Conservation (phyloP, 2,329 filamentous ascomycete species). For the Chaetothyriales sp. region DNA sequence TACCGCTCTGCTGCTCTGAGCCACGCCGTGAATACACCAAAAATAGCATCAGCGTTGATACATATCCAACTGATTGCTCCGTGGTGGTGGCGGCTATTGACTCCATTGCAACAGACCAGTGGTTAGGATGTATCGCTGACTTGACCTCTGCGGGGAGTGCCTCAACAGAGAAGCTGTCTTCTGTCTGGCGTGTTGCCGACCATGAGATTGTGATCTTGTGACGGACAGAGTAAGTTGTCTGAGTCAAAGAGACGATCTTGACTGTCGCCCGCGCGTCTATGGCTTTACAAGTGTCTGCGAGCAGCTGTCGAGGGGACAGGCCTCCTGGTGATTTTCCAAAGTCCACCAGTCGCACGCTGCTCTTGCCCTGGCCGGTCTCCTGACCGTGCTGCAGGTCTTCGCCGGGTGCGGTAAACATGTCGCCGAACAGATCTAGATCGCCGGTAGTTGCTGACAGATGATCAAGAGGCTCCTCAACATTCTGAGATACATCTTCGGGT, state of each 20-base stretch:
- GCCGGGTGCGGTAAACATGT: conserved; percentile 39
- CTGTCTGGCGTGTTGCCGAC: conserved; percentile 55
- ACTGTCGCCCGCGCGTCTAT: conserved; percentile 60
- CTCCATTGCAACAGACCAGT: conserved; percentile 57
- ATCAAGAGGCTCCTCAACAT: conserved; percentile 25
- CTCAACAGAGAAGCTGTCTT: conserved; percentile 31
- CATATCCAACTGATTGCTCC: conserved; percentile 74
- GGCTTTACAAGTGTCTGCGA: conserved; percentile 75
- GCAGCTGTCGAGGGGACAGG: conserved; percentile 56
- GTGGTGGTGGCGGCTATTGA: conserved; percentile 58
- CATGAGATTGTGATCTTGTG: conserved; percentile 63
- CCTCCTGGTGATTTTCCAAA: conserved; percentile 68
- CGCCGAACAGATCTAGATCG: conserved; percentile 37
- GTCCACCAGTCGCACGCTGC: conserved; percentile 55
- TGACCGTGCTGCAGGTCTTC: conserved; percentile 12
- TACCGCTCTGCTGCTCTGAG: conserved; percentile 42
- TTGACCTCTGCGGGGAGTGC: conserved; percentile 28
- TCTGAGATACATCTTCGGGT: background rate
- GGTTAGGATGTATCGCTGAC: conserved; percentile 32
- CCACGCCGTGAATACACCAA: conserved; percentile 61
- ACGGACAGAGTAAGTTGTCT: conserved; percentile 59
- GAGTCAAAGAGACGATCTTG: conserved; percentile 55
- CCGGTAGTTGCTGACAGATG: conserved; percentile 28
- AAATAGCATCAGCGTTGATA: conserved; percentile 71
- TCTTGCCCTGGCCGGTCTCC: conserved; percentile 27